These are phyloP conservation scores for Solanum corneliomulleri DNA, from an alignment of 257 asterid species.

Conservation along the genomic window DNA sequence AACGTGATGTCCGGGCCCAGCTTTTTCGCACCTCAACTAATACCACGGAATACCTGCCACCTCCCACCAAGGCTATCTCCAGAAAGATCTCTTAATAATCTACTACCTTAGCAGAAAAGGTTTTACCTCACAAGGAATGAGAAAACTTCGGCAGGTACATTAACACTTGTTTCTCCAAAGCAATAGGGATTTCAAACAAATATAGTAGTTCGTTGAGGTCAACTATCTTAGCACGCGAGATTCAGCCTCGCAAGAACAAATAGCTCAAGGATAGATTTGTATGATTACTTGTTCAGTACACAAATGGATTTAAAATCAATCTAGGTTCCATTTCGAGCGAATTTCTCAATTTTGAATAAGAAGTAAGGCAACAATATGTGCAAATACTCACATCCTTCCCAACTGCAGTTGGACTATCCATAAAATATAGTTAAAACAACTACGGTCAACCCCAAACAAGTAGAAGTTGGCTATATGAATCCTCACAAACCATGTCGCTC, in stretches of 20 bases:
- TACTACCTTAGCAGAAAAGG: not conserved
- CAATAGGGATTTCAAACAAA: not conserved
- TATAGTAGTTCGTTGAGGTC: not conserved
- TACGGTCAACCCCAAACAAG: not conserved
- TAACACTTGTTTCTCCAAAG: not conserved
- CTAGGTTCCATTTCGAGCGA: not conserved
- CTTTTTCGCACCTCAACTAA: not conserved
- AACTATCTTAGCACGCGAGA: not conserved
- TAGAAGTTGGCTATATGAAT: not conserved
- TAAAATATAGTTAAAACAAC: not conserved
- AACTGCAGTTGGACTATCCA: not conserved
- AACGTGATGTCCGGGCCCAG: not conserved
- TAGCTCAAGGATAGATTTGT: not conserved
- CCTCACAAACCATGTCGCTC: not conserved
- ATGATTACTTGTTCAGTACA: not conserved
- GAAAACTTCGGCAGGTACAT: not conserved
- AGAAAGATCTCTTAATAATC: not conserved
- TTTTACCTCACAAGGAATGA: not conserved
- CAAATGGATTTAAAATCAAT: not conserved
- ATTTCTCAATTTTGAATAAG: not conserved
- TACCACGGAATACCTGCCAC: not conserved
- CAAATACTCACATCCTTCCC: not conserved
- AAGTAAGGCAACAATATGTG: not conserved
- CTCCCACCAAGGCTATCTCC: not conserved
- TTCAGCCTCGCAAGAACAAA: not conserved